phyloP scores from a whole-genome alignment of 495 filamentous ascomycete genomes.

The Penicillium bovifimosum region DNA sequence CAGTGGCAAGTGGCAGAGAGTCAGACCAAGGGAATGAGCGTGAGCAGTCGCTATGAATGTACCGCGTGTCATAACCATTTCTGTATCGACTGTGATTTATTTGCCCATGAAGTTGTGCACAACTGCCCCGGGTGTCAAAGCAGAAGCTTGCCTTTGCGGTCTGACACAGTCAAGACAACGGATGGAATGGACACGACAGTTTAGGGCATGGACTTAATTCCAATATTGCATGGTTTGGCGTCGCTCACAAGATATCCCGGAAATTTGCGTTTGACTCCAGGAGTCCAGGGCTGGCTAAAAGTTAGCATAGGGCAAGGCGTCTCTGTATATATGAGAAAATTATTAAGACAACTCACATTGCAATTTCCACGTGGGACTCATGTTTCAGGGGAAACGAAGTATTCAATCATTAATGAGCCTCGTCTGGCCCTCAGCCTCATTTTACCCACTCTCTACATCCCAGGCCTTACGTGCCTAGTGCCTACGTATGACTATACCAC shows the following conservation, averaged over 20 bases:
- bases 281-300: neutral
- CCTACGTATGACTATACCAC: no score
- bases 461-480: neutral
- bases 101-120: conserved; percentile 85
- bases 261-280: neutral
- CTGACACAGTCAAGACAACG: neutral
- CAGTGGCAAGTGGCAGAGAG: conserved; percentile 32
- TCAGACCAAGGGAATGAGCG: conserved; percentile 60
- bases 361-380: no score
- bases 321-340: neutral
- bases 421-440: neutral
- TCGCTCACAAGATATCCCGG: conserved; percentile 4
- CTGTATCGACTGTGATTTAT: conserved; percentile 96
- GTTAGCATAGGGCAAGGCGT: neutral
- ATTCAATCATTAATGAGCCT: conserved; percentile 1
- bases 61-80: conserved; percentile 80
- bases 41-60: conserved; percentile 85
- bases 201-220: conserved; percentile 6
- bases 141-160: conserved; percentile 16
- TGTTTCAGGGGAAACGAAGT: no score
- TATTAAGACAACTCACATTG: no score
- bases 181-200: conserved; percentile 34
- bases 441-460: conserved; percentile 10
- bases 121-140: conserved; percentile 95
- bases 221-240: conserved; percentile 19